Percentiles rank a stretch among this genome's conserved stretches.
phyloP scores from a whole-genome alignment of 2,329 filamentous ascomycete species.

The Canariomyces notabilis region DNA sequence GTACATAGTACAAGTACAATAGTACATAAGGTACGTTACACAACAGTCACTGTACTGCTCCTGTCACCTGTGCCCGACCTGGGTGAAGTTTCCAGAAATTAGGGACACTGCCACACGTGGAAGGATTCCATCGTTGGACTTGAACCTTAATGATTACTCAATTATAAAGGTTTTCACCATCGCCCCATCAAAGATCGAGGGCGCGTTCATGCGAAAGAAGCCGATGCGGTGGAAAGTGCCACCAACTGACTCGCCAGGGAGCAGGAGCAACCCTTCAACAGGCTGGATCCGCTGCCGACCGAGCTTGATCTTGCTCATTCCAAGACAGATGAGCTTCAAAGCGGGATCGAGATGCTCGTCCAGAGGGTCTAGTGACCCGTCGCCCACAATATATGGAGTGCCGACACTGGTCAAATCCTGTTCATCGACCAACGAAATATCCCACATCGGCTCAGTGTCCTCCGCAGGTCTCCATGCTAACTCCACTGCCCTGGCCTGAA shows the following conservation, averaged over 20 bases:
- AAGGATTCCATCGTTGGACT: too few relatives aligned
- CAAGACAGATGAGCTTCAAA: neutral
- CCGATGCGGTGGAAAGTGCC: neutral
- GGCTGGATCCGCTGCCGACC: slow-evolving; percentile 2
- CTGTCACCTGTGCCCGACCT: too few relatives aligned
- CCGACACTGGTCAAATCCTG: neutral
- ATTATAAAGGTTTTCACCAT: neutral
- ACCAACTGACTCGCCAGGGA: neutral
- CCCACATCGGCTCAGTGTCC: neutral
- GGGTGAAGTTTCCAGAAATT: too few relatives aligned
- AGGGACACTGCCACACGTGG: too few relatives aligned
- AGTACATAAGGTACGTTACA: too few relatives aligned
- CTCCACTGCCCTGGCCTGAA: neutral
- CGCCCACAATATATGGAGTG: neutral
- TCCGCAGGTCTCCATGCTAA: neutral
- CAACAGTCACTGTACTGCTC: too few relatives aligned
- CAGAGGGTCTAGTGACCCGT: slow-evolving; percentile 2
- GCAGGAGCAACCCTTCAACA: slow-evolving; percentile 1
- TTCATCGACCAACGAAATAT: neutral
- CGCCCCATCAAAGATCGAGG: slow-evolving; percentile 1
- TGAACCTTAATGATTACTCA: too few relatives aligned
- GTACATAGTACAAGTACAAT: too few relatives aligned
- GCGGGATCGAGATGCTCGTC: slow-evolving; percentile 1
- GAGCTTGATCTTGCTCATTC: slow-evolving; percentile 5
- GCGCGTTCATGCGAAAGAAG: slow-evolving; percentile 4